Base-by-base conservation (phyloP, 139 green algal genomes). In the Volvox reticuliferus region DNA sequence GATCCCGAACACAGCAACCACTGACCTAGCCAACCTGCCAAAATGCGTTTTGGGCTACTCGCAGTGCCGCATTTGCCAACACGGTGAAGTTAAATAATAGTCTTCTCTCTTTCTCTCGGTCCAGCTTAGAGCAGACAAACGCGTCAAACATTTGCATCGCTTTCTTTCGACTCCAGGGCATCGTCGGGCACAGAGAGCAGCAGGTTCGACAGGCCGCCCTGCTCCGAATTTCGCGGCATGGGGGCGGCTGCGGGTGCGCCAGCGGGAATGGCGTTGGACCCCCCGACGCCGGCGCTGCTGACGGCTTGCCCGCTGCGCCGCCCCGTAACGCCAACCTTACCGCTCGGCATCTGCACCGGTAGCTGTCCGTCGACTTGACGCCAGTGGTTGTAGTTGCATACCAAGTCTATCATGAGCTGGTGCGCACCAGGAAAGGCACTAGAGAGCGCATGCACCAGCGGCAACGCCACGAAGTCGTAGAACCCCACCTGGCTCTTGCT, bases 401-500 rank as follows among this genome's bases (percentile, higher is more conserved):
- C 18, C 63, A 93, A 63, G 81, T 75, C 44, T 9, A 30, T 19
- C 82, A 92, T 84, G 28, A 87, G 50, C 61, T 80, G 88, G 9
- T 69, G 18, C 6, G 65, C 30, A 65, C 89, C 82, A 1, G 82
- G 55, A 73, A 92, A 92, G 61, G 81, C 79, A 82, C 81, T 79
- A 33, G 50, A 76, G 16, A 87, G 80, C 1, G 82, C 82, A 33
- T 89, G 67, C 37, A 88, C 79, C 77, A 88, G 62, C 35, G 82
- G 82, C 37, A 92, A 61, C 2, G 32, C 86, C 80, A 90, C 86
- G 44, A 89, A 87, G 62, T 91, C 86, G 61, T 80, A 88, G 65
- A 93, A 88, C 61, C 73, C 87, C 61, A 82, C 83, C 93, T 95
- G 93, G 55, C 85, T 93, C 88, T 91, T 89, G 67, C 77, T 85